A percentile compares a stretch with the other conserved stretches of the same genome.
phyloP scores from a whole-genome alignment of 2,329 filamentous ascomycete genomes.

The Fusarium nisikadoi region DNA sequence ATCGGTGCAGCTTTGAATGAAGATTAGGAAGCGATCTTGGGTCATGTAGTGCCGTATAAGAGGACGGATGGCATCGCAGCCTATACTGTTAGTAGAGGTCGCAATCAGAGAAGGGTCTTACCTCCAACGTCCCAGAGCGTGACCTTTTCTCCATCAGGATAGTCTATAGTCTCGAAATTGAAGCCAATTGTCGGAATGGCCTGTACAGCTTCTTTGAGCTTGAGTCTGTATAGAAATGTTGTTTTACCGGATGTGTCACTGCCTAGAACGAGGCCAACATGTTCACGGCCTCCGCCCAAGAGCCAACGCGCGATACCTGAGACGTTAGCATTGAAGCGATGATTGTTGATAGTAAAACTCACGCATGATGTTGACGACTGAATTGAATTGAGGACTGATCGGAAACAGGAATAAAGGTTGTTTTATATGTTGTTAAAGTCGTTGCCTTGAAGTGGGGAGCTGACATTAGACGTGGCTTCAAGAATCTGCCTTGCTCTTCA shows the following conservation, averaged over 20 bases:
- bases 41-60: conserved; percentile 44
- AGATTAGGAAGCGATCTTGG: conserved; percentile 42
- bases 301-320: conserved; percentile 40
- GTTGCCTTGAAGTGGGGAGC: conserved; percentile 41
- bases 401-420: fast-evolving
- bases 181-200: conserved; percentile 96
- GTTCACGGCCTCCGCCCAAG: conserved; percentile 29
- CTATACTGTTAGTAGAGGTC: conserved; percentile 9
- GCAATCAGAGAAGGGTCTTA: neutral
- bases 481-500: conserved; percentile 22
- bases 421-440: conserved; percentile 17
- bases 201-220: conserved; percentile 91
- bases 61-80: conserved; percentile 44
- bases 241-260: conserved; percentile 71
- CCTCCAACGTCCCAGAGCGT: conserved; percentile 47
- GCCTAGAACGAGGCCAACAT: conserved; percentile 37
- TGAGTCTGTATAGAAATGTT: conserved; percentile 81
- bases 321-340: neutral
- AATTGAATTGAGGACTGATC: neutral
- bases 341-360: neutral
- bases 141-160: conserved; percentile 32
- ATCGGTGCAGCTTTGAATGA: conserved; percentile 46
- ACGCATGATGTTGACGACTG: conserved; percentile 29
- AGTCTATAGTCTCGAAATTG: conserved; percentile 83
- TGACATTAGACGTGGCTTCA: conserved; percentile 38